Conservation (phyloP, 352 stramenopile species). For the Peronospora tabacina region DNA sequence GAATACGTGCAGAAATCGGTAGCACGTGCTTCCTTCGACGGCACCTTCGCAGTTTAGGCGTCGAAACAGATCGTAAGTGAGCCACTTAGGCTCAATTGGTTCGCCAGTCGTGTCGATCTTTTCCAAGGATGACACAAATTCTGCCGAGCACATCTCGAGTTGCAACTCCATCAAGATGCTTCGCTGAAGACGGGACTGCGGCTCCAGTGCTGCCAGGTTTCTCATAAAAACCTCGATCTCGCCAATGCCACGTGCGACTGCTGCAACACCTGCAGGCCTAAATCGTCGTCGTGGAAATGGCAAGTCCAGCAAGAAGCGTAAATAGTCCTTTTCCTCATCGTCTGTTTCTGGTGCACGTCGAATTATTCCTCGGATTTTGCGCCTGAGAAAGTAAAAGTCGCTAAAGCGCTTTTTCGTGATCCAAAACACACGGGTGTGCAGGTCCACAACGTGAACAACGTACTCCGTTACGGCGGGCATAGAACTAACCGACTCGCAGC, state of each 20-base stretch:
- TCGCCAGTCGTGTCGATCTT: slow-evolving; percentile 68
- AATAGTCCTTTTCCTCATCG: slow-evolving; percentile 44
- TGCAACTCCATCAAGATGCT: slow-evolving; percentile 59
- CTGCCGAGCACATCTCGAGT: slow-evolving; percentile 57
- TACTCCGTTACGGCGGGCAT: slow-evolving; percentile 66
- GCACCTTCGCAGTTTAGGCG: slow-evolving; percentile 55
- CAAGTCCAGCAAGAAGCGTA: slow-evolving; percentile 67
- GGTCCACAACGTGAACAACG: slow-evolving; percentile 63
- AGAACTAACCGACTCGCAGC: slow-evolving; percentile 43
- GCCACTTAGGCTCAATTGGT: slow-evolving; percentile 63
- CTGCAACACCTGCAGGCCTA: slow-evolving; percentile 34
- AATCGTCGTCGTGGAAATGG: slow-evolving; percentile 63
- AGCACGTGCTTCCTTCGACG: slow-evolving; percentile 68
- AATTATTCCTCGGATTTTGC: slow-evolving; percentile 53
- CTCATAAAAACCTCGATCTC: slow-evolving; percentile 73
- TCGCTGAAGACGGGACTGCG: slow-evolving; percentile 48
- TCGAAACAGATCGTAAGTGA: slow-evolving; percentile 67
- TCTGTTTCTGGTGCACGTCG: slow-evolving; percentile 25
- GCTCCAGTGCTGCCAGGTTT: slow-evolving; percentile 58
- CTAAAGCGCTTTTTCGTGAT: slow-evolving; percentile 75
- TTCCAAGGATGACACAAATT: slow-evolving; percentile 69
- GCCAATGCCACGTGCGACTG: slow-evolving; percentile 38
- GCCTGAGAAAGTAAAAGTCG: slow-evolving; percentile 62
- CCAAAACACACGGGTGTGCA: slow-evolving; percentile 81
- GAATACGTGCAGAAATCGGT: slow-evolving; percentile 67